Conservation (phyloP, 2,329 filamentous ascomycete genomes). For the Gyromitra esculenta region DNA sequence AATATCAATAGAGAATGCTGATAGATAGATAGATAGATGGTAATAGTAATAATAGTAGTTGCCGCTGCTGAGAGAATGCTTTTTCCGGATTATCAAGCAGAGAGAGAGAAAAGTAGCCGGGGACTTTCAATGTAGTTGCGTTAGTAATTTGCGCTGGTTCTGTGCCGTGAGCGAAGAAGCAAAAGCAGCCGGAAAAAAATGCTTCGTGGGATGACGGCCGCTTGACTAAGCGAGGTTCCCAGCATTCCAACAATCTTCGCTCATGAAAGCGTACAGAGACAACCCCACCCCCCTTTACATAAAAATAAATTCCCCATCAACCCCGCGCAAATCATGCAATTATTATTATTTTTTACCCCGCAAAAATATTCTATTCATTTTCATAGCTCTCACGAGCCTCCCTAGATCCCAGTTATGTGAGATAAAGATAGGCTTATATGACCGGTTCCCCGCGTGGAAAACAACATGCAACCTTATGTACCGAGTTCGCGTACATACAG, state of each 20-base stretch:
- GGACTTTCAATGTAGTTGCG: slow-evolving; percentile 20
- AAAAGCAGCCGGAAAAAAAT: slow-evolving; percentile 43
- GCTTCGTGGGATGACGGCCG: slow-evolving; percentile 33
- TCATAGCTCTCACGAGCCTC: slow-evolving; percentile 13
- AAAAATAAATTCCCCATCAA: slow-evolving; percentile 19
- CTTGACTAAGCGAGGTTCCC: slow-evolving; percentile 36
- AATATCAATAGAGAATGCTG: neutral
- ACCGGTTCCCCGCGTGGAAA: slow-evolving; percentile 6
- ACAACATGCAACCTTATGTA: slow-evolving; percentile 5
- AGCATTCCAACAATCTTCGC: slow-evolving; percentile 23
- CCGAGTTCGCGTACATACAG: slow-evolving; percentile 19
- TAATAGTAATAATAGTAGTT: neutral
- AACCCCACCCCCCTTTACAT: slow-evolving; percentile 24
- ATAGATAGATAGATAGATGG: neutral
- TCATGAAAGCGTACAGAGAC: neutral
- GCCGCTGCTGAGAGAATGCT: slow-evolving; percentile 1
- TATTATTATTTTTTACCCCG: slow-evolving; percentile 23
- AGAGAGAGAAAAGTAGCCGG: neutral
- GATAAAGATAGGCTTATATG: neutral
- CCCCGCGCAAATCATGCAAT: slow-evolving; percentile 35
- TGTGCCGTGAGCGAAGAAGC: slow-evolving; percentile 21
- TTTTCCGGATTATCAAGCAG: slow-evolving; percentile 5
- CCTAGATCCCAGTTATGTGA: neutral
- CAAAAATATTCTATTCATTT: slow-evolving; percentile 1
- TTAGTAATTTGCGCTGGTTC: slow-evolving; percentile 22